Conservation (phyloP, 78 protist genomes). For the Dictyostelium citrinum region DNA sequence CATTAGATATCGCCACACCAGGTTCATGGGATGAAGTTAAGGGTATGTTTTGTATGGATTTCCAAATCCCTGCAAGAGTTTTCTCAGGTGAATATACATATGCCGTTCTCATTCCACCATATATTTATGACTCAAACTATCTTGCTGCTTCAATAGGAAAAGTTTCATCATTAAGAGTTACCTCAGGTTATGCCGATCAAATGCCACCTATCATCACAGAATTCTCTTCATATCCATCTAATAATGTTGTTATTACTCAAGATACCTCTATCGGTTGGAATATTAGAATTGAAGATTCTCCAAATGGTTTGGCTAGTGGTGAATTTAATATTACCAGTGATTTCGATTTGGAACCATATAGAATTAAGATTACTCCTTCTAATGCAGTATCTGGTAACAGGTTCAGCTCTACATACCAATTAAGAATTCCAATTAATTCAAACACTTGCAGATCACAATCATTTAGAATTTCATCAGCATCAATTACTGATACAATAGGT, state of each 20-base stretch:
- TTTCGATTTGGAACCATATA: constrained; percentile 13
- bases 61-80: background rate
- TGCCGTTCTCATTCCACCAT: background rate
- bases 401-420: background rate
- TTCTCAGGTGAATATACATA: background rate
- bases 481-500: background rate
- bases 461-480: background rate
- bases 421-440: background rate
- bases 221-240: background rate
- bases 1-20: background rate
- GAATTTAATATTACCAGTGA: constrained; percentile 3
- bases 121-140: background rate
- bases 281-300: constrained; percentile 33
- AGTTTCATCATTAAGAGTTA: background rate
- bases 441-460: constrained; percentile 10
- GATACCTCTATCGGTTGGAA: background rate
- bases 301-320: constrained; percentile 9
- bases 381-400: background rate
- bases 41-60: background rate
- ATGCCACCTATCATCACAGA: constrained; percentile 23
- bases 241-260: background rate
- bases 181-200: background rate
- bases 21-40: background rate
- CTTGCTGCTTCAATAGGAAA: background rate
- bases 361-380: background rate